phyloP scores from a whole-genome alignment of 306 rosid species.

The Ormosia emarginata region DNA sequence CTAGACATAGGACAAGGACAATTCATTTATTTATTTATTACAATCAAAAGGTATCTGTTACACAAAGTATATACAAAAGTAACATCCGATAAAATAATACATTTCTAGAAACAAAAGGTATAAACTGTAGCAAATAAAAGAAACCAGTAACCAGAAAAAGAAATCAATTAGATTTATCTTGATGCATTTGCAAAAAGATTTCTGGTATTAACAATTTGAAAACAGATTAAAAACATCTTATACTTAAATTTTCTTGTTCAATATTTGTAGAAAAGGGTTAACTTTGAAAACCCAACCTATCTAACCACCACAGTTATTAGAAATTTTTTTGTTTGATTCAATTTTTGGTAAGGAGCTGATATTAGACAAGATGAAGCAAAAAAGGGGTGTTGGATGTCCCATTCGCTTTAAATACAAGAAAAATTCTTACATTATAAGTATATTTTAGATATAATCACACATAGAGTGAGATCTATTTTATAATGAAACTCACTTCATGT shows the following conservation, averaged over 20 bases:
- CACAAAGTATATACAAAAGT: neutral
- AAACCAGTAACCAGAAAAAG: no score
- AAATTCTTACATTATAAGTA: no score
- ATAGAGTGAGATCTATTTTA: no score
- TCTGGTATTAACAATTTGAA: neutral
- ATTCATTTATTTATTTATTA: neutral
- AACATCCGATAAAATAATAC: neutral
- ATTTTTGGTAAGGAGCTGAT: neutral
- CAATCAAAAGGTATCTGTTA: neutral
- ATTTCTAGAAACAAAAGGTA: no score
- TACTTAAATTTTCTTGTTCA: neutral
- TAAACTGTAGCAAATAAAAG: no score
- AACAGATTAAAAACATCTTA: neutral
- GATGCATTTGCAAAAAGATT: neutral
- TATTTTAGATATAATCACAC: no score
- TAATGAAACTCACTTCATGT: no score
- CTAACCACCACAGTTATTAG: neutral
- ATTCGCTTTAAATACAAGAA: no score
- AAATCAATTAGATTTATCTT: no score
- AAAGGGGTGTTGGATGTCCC: no score
- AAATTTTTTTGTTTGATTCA: neutral
- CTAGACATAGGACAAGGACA: neutral
- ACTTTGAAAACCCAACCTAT: neutral
- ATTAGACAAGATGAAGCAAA: no score
- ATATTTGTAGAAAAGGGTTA: neutral